Evolutionary conservation across 495 filamentous ascomycete genomes (phyloP).

Genomic region (Annulohypoxylon nitens): DNA sequence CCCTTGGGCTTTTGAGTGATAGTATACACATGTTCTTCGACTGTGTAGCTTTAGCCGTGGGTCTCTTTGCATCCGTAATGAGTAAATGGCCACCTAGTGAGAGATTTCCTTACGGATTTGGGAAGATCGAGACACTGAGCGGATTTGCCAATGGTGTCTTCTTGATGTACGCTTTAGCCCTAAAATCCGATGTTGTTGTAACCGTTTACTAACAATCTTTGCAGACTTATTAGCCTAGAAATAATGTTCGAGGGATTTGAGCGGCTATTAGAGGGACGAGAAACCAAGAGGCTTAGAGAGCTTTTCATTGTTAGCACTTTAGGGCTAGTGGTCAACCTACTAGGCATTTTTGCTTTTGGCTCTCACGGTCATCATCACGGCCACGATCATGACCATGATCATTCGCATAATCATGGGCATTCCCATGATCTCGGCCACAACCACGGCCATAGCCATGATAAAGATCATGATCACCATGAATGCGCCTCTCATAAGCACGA

Average conservation of each 20-base stretch:
- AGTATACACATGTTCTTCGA: slow-evolving; percentile 99
- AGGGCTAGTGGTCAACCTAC: slow-evolving; percentile 88
- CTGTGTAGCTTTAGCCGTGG: slow-evolving; percentile 91
- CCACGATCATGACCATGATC: slow-evolving; percentile 51
- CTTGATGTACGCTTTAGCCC: slow-evolving; percentile 74
- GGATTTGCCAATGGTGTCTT: slow-evolving; percentile 98
- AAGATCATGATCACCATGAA: slow-evolving; percentile 56
- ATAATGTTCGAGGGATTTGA: slow-evolving; percentile 97
- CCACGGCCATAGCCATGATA: slow-evolving; percentile 53
- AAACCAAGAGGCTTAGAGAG: slow-evolving; percentile 87
- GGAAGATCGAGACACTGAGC: slow-evolving; percentile 95
- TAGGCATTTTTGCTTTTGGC: slow-evolving; percentile 89
- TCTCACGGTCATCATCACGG: slow-evolving; percentile 77
- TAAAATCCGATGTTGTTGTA: not conserved
- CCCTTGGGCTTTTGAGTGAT: slow-evolving; percentile 92
- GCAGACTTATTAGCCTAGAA: slow-evolving; percentile 91
- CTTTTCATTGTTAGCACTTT: slow-evolving; percentile 87
- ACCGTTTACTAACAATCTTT: slow-evolving; percentile 41
- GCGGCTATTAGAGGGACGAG: slow-evolving; percentile 80
- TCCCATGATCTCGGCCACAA: slow-evolving; percentile 53
- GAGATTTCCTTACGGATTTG: slow-evolving; percentile 93
- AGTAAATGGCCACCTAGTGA: slow-evolving; percentile 95
- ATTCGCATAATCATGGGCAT: slow-evolving; percentile 56
- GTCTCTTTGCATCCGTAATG: slow-evolving; percentile 94
- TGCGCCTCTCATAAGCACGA: slow-evolving; percentile 65